phyloP scores from a whole-genome alignment of 1,284 basidiomycete species.

The Trichosporon sp. region DNA sequence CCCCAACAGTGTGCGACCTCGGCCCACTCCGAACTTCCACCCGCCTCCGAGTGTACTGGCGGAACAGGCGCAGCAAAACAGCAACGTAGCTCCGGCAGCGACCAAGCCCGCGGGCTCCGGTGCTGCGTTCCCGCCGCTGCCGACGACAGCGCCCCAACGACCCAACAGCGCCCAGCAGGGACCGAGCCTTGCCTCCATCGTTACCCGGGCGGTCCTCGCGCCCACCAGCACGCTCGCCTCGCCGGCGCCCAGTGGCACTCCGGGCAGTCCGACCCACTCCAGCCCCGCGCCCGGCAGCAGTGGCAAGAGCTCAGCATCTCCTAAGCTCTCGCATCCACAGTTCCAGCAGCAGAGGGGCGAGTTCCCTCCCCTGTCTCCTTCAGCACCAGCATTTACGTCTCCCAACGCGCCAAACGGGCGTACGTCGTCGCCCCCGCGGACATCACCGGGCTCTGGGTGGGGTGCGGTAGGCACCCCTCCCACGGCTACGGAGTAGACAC shows the following conservation, averaged over 20 bases:
- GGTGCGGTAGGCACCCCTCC: background rate
- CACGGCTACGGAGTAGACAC: background rate
- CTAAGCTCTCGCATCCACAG: background rate
- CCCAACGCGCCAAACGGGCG: background rate
- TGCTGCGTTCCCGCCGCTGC: constrained; percentile 42
- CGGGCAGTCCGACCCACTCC: background rate
- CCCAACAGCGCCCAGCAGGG: constrained; percentile 17
- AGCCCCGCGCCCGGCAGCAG: background rate
- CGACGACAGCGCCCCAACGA: constrained; percentile 17
- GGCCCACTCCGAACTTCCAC: constrained; percentile 42
- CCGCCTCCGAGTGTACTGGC: constrained; percentile 40
- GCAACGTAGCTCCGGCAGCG: constrained; percentile 16
- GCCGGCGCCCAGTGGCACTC: background rate
- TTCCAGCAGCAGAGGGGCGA: background rate
- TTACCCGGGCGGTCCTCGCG: constrained; percentile 45
- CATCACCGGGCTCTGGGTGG: constrained; percentile 6
- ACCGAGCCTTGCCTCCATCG: constrained; percentile 46
- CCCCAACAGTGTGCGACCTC: constrained; percentile 38
- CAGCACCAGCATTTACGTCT: constrained; percentile 6
- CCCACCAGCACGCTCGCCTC: constrained; percentile 32
- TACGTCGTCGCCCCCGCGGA: constrained; percentile 1
- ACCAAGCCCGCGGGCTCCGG: constrained; percentile 24
- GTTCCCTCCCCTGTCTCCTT: constrained; percentile 17
- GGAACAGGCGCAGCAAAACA: constrained; percentile 24
- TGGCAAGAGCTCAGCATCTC: background rate